Conservation (phyloP, 345 rosid genomes). For the Clausena lansium region DNA sequence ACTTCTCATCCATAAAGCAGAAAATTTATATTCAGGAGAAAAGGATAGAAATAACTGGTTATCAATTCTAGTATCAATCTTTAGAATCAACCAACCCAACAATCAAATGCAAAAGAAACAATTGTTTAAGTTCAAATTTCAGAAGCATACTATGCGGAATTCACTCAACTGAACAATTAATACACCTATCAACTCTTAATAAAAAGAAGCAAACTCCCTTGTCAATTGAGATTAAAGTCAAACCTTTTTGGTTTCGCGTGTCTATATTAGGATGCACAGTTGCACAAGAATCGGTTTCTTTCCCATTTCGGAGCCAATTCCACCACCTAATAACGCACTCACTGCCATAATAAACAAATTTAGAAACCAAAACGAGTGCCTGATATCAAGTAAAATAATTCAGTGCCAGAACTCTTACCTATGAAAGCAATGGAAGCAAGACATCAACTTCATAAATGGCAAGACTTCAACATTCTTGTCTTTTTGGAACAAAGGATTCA, state of each 20-base stretch:
- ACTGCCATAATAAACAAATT: slow-evolving; percentile 37
- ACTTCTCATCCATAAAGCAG: background rate
- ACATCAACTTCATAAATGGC: slow-evolving; percentile 98
- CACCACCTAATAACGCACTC: slow-evolving; percentile 92
- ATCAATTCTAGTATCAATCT: background rate
- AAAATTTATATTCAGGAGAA: background rate
- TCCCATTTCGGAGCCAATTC: slow-evolving; percentile 71
- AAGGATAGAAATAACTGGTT: background rate
- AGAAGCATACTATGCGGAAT: background rate
- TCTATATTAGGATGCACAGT: slow-evolving; percentile 19
- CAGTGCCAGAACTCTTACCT: slow-evolving; percentile 39
- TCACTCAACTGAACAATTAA: background rate
- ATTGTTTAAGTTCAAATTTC: background rate
- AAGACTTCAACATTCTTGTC: slow-evolving; percentile 38
- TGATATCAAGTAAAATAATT: slow-evolving; percentile 2
- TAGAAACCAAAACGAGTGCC: background rate
- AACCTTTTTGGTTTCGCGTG: slow-evolving; percentile 42
- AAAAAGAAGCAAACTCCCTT: background rate
- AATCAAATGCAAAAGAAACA: background rate
- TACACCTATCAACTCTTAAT: background rate
- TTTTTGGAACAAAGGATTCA: slow-evolving; percentile 62
- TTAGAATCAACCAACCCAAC: background rate
- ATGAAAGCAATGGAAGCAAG: slow-evolving; percentile 95
- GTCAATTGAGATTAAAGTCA: background rate
- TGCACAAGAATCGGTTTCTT: slow-evolving; percentile 32